phyloP scores from a whole-genome alignment of 306 rosid species.

The Potentilla sterilis region DNA sequence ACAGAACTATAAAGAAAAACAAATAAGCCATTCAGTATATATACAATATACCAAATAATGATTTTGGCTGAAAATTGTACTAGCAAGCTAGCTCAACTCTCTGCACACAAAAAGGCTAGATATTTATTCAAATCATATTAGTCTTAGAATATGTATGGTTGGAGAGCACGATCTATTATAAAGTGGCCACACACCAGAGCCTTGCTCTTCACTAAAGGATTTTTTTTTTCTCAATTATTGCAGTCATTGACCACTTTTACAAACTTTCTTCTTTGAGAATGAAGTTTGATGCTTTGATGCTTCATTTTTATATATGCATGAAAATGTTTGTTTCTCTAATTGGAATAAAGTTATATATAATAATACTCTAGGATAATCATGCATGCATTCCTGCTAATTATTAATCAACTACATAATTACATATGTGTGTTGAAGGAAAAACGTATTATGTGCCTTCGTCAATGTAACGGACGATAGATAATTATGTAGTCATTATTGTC shows the following conservation, averaged over 20 bases:
- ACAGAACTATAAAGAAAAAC: not conserved
- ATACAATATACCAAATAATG: not conserved
- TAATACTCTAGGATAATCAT: not conserved
- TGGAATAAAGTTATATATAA: not conserved
- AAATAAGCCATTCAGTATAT: not conserved
- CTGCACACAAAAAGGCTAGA: not conserved
- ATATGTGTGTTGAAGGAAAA: too few relatives aligned
- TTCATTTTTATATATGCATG: not conserved
- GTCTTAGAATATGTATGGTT: conserved; percentile 3
- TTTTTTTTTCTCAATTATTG: not conserved
- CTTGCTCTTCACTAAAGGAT: not conserved
- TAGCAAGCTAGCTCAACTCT: not conserved
- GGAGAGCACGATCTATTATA: conserved; percentile 10
- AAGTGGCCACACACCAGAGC: not conserved
- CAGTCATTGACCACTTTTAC: conserved; percentile 6
- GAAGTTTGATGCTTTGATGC: not conserved
- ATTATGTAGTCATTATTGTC: too few relatives aligned
- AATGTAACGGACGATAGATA: too few relatives aligned
- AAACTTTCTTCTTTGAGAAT: not conserved
- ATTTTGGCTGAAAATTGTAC: not conserved
- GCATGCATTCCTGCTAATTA: not conserved
- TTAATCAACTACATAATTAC: not conserved
- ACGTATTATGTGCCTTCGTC: too few relatives aligned
- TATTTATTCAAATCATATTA: not conserved
- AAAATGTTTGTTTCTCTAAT: not conserved